Base-by-base conservation (phyloP, 202 grass and related monocot species). In the Sporobolus alterniflorus region DNA sequence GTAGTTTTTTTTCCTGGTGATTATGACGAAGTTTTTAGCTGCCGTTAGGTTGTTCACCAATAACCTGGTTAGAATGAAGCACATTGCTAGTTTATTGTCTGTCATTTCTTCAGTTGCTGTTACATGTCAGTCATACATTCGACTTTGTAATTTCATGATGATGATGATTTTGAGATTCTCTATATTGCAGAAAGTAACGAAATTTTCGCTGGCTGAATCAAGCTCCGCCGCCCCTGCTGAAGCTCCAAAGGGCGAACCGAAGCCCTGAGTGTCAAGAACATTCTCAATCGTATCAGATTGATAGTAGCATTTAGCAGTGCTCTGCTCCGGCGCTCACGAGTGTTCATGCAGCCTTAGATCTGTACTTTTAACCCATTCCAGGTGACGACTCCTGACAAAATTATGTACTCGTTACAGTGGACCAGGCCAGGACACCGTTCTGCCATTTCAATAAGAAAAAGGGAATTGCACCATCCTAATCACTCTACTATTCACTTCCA, bases 201-300 rank as follows among this genome's bases (percentile, higher is more conserved):
- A 92, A 74, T 95, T 95, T 79, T 92, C 85, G 8, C 70, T 95
- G 41, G 82, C 82, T 55, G 90, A 90, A 52, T 56, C 85, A 74
- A 84, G 52, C 75, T 78, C 91, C 24, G 61, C 47, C 14, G 22
- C 78, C 34, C 29, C 62, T 63, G 48, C 60, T 20, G 83, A 87
- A 78, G 71, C 80, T 83, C 63, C 82, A 41, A 92, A 90, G 39
- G 70, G 81, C 26, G 67, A 85, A 51, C 48, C 76, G 49, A 86
- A 90, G 73, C 44, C 20, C 21, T 67, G 30, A 64, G 50, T 51
- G 39, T 28, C 13, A 29, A 54, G 36, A 50, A 29, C 47, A 29
- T 22, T 79, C 7, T 59, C 61, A n/a, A 61, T 74, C 33, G 11
- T 34, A 42, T 9, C 31, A n/a, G n/a, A n/a, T n/a, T n/a, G n/a